Conservation (phyloP, 352 stramenopile genomes). For the Phytophthora citrophthora region DNA sequence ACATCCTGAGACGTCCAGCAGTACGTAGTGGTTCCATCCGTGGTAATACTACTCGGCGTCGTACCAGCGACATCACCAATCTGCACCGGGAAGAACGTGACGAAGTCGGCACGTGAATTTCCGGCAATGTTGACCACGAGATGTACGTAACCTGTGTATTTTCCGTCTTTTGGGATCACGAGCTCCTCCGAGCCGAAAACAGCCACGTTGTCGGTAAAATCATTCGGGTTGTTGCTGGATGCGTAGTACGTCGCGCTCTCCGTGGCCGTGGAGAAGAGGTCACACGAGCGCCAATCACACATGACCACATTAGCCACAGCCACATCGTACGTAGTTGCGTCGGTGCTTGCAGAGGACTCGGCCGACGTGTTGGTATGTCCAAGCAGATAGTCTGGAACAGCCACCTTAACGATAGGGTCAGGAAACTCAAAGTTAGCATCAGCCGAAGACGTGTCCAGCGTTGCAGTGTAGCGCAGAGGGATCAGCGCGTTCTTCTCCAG, state of each 20-base stretch:
- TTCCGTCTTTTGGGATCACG: slow-evolving; percentile 74
- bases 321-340: slow-evolving; percentile 56
- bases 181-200: slow-evolving; percentile 74
- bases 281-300: slow-evolving; percentile 78
- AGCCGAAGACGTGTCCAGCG: slow-evolving; percentile 51
- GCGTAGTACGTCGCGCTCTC: slow-evolving; percentile 63
- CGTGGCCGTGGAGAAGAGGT: slow-evolving; percentile 58
- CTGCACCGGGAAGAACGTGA: slow-evolving; percentile 82
- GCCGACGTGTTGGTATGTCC: slow-evolving; percentile 33
- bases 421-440: slow-evolving; percentile 67
- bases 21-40: slow-evolving; percentile 77
- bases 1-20: slow-evolving; percentile 68
- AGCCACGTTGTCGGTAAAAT: slow-evolving; percentile 59
- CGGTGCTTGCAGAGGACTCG: slow-evolving; percentile 32
- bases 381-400: slow-evolving; percentile 53
- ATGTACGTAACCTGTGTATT: slow-evolving; percentile 82
- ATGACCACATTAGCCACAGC: slow-evolving; percentile 76
- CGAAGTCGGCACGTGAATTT: slow-evolving; percentile 75
- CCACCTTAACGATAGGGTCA: slow-evolving; percentile 41
- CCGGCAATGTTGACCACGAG: slow-evolving; percentile 69
- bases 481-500: slow-evolving; percentile 59
- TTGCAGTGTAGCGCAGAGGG: slow-evolving; percentile 66
- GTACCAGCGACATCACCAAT: slow-evolving; percentile 69
- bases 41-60: slow-evolving; percentile 47
- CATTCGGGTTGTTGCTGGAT: slow-evolving; percentile 74